Evolutionary conservation across 352 stramenopile species (phyloP).

Genomic region (Pythium sp.): DNA sequence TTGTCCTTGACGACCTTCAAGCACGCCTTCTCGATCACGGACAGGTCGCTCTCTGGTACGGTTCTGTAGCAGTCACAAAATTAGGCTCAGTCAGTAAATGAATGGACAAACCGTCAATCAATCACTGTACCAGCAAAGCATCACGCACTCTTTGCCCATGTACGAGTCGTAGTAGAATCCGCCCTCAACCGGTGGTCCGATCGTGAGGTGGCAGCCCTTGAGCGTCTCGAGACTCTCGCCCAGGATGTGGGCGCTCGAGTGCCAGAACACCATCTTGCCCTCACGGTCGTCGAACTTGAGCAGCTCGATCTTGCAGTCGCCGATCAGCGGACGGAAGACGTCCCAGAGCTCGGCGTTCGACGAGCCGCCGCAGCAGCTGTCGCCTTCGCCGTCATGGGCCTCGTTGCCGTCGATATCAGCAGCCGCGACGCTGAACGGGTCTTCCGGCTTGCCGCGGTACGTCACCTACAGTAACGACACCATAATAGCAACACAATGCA

Average conservation of each 20-base stretch:
- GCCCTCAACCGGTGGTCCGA: conserved; percentile 93
- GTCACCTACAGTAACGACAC: conserved; percentile 63
- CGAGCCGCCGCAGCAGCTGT: conserved; percentile 49
- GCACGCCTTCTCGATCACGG: conserved; percentile 91
- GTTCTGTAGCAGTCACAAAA: conserved; percentile 24
- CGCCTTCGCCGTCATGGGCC: conserved; percentile 47
- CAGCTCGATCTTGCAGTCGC: conserved; percentile 95
- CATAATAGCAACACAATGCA: neutral
- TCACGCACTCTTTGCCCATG: conserved; percentile 88
- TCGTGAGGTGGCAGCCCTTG: conserved; percentile 96
- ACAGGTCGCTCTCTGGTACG: conserved; percentile 74
- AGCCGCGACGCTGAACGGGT: conserved; percentile 76
- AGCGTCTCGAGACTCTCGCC: conserved; percentile 96
- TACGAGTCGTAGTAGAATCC: conserved; percentile 99
- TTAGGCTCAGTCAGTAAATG: neutral
- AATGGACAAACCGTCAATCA: neutral
- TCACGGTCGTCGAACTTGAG: conserved; percentile 98
- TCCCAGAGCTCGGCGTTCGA: conserved; percentile 93
- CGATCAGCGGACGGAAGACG: conserved; percentile 95
- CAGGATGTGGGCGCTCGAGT: conserved; percentile 97
- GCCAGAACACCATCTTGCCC: conserved; percentile 96
- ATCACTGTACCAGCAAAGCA: neutral
- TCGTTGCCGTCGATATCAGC: conserved; percentile 90
- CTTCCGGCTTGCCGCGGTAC: conserved; percentile 62
- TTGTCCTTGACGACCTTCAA: conserved; percentile 95